Evolutionary conservation across 2,329 filamentous ascomycete species (phyloP).

Genomic region (Kalaharituber pfeilii): DNA sequence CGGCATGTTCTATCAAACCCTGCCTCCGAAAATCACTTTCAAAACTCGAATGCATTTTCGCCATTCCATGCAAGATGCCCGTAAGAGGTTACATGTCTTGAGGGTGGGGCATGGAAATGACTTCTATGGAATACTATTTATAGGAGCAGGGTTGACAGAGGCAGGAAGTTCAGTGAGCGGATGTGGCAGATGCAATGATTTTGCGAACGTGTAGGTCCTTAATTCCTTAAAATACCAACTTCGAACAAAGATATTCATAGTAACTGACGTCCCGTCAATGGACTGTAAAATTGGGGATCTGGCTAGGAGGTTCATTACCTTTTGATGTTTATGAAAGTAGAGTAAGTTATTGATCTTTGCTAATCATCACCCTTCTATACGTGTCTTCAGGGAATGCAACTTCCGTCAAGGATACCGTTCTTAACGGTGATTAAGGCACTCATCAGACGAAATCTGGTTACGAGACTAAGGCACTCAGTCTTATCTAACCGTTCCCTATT

Average conservation of each 20-base stretch:
- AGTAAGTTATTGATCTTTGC: constrained; percentile 27
- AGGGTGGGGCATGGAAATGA: constrained; percentile 82
- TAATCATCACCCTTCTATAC: no score
- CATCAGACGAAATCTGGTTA: no score
- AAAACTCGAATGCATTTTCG: constrained; percentile 96
- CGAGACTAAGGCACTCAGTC: no score
- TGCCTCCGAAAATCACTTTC: constrained; percentile 58
- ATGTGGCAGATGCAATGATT: constrained; percentile 98
- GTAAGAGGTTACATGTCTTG: constrained; percentile 73
- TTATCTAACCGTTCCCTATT: no score
- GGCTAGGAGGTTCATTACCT: constrained; percentile 86
- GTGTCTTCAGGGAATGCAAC: no score
- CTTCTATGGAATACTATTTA: constrained; percentile 75
- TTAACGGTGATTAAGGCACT: no score
- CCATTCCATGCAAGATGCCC: constrained; percentile 98
- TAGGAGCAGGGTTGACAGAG: constrained; percentile 85
- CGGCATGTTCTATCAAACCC: constrained; percentile 86
- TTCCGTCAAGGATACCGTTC: no score
- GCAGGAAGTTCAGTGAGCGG: constrained; percentile 83
- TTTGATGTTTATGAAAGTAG: constrained; percentile 72
- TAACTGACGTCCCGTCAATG: constrained; percentile 87
- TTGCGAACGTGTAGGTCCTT: constrained; percentile 46
- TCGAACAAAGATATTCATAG: constrained; percentile 63
- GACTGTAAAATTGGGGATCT: constrained; percentile 69
- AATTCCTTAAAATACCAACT: not conserved